phyloP scores from a whole-genome alignment of 2,329 filamentous ascomycete genomes.

The Cadophora malorum region DNA sequence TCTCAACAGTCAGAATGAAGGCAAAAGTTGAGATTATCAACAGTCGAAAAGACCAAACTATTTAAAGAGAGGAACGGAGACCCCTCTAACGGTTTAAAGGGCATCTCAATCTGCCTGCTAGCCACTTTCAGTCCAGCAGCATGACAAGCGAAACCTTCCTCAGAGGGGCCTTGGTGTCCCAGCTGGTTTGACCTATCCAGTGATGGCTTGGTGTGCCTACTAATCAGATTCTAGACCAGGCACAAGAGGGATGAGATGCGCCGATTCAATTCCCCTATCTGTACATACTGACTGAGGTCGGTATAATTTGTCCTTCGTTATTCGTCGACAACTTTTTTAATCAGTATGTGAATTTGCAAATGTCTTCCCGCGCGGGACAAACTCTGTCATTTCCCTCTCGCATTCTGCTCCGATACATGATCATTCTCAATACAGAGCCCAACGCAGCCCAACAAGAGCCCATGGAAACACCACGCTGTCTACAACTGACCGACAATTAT shows the following conservation, averaged over 20 bases:
- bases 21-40: neutral
- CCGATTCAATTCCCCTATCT: slow-evolving; percentile 11
- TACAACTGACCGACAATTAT: slow-evolving; percentile 6
- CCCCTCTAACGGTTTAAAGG: slow-evolving; percentile 15
- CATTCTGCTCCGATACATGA: neutral
- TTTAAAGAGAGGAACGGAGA: neutral
- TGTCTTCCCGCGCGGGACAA: neutral
- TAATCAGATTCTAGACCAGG: slow-evolving; percentile 14
- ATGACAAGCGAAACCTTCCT: slow-evolving; percentile 9
- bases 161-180: neutral
- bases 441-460: slow-evolving; percentile 16
- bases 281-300: neutral
- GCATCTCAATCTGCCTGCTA: neutral
- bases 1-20: neutral
- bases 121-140: neutral
- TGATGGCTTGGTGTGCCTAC: neutral
- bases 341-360: neutral
- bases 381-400: neutral
- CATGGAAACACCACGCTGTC: slow-evolving; percentile 2
- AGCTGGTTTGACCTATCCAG: neutral
- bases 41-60: neutral
- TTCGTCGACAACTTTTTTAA: neutral
- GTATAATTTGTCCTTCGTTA: neutral
- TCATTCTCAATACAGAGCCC: neutral
- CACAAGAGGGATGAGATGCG: neutral